These are phyloP conservation scores for Tuber umbilicatum DNA, from an alignment of 495 filamentous ascomycete genomes.

Conservation along the genomic window DNA sequence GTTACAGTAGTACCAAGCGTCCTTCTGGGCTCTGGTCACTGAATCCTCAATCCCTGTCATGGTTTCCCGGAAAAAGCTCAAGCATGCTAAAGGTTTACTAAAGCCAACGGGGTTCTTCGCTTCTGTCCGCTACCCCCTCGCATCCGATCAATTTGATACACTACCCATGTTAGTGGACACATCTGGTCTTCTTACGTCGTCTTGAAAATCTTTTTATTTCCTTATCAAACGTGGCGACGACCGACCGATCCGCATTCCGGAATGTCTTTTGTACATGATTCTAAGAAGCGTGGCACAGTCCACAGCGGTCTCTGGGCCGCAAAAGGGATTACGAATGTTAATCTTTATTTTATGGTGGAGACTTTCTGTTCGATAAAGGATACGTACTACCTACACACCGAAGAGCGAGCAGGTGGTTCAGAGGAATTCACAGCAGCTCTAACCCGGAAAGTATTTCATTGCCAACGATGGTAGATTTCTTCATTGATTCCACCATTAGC, in stretches of 20 bases:
- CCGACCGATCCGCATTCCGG: conserved; percentile 17
- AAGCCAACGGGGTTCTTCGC: no score
- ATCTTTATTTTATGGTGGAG: conserved; percentile 43
- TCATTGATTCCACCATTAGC: no score
- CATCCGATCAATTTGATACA: no score
- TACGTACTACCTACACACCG: conserved; percentile 34
- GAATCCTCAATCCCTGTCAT: conserved; percentile 57
- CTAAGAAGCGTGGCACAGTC: background rate
- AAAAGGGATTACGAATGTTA: conserved; percentile 31
- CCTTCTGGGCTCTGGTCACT: no score
- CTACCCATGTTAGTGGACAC: no score
- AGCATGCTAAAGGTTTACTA: conserved; percentile 52
- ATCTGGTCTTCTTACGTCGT: no score
- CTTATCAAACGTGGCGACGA: conserved; percentile 4
- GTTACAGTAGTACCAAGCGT: no score
- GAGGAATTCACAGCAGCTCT: conserved; percentile 37
- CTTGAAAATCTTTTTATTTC: no score
- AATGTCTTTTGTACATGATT: conserved; percentile 11
- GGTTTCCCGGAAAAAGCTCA: conserved; percentile 74
- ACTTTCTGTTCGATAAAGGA: conserved; percentile 29
- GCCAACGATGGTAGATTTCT: conserved; percentile 12
- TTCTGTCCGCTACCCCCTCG: no score
- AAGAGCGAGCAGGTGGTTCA: conserved; percentile 33
- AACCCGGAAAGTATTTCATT: conserved; percentile 42
- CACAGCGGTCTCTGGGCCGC: conserved; percentile 24